These are phyloP conservation scores for Blastocystis sp. DNA, from an alignment of 352 stramenopile genomes.

Conservation along the genomic window DNA sequence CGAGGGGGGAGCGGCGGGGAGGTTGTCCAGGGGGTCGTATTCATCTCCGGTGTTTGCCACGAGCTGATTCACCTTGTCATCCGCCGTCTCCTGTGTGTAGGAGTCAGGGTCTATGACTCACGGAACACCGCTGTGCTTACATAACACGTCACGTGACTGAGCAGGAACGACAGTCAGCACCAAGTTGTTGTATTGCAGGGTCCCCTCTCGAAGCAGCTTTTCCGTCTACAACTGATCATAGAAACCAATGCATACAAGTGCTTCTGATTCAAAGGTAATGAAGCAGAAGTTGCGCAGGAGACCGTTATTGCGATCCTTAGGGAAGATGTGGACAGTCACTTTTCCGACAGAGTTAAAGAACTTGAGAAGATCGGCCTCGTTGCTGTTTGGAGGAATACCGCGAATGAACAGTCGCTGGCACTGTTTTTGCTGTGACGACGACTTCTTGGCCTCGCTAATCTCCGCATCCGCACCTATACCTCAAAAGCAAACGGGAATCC, in stretches of 20 bases:
- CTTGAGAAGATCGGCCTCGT: constrained; percentile 37
- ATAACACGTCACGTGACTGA: constrained; percentile 24
- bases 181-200: constrained; percentile 39
- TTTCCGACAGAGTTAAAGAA: constrained; percentile 52
- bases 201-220: constrained; percentile 34
- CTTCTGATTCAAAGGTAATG: constrained; percentile 35
- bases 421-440: neutral
- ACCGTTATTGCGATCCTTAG: constrained; percentile 52
- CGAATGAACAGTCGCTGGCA: constrained; percentile 16
- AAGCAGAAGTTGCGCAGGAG: constrained; percentile 61
- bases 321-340: constrained; percentile 33
- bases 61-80: neutral
- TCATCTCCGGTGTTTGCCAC: constrained; percentile 18
- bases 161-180: constrained; percentile 39
- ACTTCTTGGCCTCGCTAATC: constrained; percentile 15
- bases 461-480: constrained; percentile 14
- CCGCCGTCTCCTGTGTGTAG: constrained; percentile 2
- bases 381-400: constrained; percentile 37
- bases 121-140: neutral
- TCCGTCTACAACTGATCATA: constrained; percentile 9
- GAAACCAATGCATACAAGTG: neutral
- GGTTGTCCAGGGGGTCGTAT: constrained; percentile 7
- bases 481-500: neutral
- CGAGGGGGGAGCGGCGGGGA: neutral
- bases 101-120: constrained; percentile 15